Conservation (phyloP, 176 grass and related monocot species). For the Pontederia paniculata region DNA sequence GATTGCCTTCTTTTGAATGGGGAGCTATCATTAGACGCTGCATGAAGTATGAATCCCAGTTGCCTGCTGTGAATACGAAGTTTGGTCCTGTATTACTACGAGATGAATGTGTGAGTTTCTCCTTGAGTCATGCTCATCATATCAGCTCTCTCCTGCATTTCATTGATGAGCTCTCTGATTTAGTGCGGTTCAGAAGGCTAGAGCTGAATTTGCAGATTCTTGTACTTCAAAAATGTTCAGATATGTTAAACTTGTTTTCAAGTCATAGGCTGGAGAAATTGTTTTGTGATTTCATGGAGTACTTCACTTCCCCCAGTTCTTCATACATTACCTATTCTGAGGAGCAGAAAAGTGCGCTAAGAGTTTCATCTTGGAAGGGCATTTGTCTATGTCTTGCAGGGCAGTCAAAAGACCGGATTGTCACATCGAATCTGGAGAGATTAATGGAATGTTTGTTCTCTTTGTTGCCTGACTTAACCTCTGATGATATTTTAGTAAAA, state of each 20-base stretch:
- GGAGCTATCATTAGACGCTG: conserved; percentile 48
- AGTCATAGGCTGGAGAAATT: conserved; percentile 65
- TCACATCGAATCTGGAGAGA: conserved; percentile 38
- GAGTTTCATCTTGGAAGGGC: conserved; percentile 75
- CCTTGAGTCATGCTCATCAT: conserved; percentile 57
- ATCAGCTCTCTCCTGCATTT: conserved; percentile 56
- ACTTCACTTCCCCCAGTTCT: conserved; percentile 39
- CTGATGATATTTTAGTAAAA: conserved; percentile 25
- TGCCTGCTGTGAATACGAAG: conserved; percentile 20
- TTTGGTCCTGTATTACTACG: conserved; percentile 29
- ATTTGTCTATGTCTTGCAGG: conserved; percentile 43
- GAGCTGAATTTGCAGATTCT: conserved; percentile 49
- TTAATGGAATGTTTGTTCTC: conserved; percentile 52
- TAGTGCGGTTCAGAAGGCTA: conserved; percentile 68
- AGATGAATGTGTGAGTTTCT: conserved; percentile 70
- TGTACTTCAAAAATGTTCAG: conserved; percentile 51
- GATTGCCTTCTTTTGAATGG: conserved; percentile 73
- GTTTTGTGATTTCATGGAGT: conserved; percentile 44
- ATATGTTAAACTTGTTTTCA: conserved; percentile 64
- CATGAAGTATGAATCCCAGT: conserved; percentile 54
- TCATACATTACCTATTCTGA: conserved; percentile 38
- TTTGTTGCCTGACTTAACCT: conserved; percentile 34
- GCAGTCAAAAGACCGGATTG: conserved; percentile 28
- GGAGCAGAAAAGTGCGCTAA: conserved; percentile 51
- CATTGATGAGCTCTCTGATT: conserved; percentile 73